Base-by-base conservation (phyloP, 768 basidiomycete genomes). In the Suillus americanus region DNA sequence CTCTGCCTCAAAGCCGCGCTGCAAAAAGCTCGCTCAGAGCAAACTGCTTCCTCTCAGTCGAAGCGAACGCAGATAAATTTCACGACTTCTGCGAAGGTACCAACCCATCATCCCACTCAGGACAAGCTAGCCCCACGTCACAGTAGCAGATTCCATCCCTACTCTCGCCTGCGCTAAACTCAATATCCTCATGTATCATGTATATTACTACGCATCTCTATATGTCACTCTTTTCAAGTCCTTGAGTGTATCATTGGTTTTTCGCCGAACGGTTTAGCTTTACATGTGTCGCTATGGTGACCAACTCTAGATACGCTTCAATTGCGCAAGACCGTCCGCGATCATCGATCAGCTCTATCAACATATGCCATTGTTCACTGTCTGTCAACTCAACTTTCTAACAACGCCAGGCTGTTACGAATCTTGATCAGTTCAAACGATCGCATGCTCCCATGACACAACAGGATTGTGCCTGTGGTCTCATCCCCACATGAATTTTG, bases 1-100 rank as follows among this genome's bases (percentile, higher is more conserved):
- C 18, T 40, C 55, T 53, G 43, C 28, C 37, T 68, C 74, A 74
- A 82, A 90, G 87, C 90, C 72, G 83, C 82, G 74, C 71, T 78
- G 64, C 90, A 88, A 77, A 91, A 86, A 70, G 70, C 78, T 62
- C 84, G 85, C 28, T 84, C 83, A n/a, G 90, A 92, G 66, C 84
- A 87, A 65, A 82, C 85, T 59, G 72, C 82, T 9, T 78, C 81
- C 1, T 69, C 79, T 1, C 86, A 89, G 71, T 79, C 83, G 16
- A 88, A 87, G 70, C 81, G 90, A 14, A 81, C 77, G 18, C 83
- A 85, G 38, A 91, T 94, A 62, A 81, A 84, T 23, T 94, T 93
- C 66, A 80, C 84, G 2, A 70, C 80, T 6, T 68, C 77, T 7
- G 73, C 72, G 54, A 67, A 30, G 7, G 61, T 65, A 51, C 67